phyloP scores from a whole-genome alignment of 176 grass and related monocot species.

The Oryza australiensis region DNA sequence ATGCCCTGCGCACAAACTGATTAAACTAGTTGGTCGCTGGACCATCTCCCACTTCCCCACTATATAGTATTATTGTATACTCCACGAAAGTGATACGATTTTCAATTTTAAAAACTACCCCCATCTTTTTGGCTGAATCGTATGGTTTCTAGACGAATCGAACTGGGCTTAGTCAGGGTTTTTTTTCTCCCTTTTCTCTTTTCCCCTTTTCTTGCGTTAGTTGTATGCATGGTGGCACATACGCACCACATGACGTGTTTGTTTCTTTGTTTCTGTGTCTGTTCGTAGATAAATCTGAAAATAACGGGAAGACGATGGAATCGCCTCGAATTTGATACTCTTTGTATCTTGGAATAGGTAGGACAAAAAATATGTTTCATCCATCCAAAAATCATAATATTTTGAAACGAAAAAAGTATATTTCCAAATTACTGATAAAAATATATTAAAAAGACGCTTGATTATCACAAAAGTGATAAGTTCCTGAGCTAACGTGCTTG shows the following conservation, averaged over 20 bases:
- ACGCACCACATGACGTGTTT: slow-evolving; percentile 32
- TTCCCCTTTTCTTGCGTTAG: neutral
- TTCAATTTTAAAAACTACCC: neutral
- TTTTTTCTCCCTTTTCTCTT: neutral
- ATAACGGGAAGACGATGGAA: slow-evolving; percentile 14
- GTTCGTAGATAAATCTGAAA: neutral
- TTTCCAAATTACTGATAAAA: too few species aligned
- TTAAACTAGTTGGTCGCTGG: neutral
- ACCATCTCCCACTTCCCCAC: neutral
- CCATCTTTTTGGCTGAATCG: slow-evolving; percentile 4
- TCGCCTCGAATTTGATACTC: neutral
- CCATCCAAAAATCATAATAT: too few species aligned
- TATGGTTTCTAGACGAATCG: neutral
- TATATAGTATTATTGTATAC: neutral
- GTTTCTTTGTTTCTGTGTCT: neutral
- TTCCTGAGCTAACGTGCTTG: neutral
- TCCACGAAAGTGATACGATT: neutral
- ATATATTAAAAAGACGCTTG: neutral
- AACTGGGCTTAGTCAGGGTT: neutral
- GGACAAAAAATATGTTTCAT: too few species aligned
- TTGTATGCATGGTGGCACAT: neutral
- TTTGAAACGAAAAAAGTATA: too few species aligned
- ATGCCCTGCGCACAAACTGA: neutral
- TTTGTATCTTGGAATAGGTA: too few species aligned
- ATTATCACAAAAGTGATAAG: neutral